Base-by-base conservation (phyloP, 2,329 filamentous ascomycete species). In the Ceratocystis cacaofunesta region DNA sequence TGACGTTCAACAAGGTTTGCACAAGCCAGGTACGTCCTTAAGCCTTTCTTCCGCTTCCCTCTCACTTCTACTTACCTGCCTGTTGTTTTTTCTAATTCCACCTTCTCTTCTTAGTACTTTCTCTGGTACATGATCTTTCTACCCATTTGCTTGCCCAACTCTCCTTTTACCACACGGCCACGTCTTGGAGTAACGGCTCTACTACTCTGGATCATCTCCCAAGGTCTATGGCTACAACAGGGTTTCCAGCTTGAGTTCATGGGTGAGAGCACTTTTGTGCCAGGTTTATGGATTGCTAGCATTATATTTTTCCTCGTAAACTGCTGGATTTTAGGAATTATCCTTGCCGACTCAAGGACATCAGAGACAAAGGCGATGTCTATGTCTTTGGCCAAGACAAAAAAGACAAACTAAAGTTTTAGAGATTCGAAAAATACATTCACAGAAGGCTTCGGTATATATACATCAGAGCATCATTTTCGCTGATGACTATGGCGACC, bases 1-100 rank as follows among this genome's bases (percentile, higher is more conserved):
- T 97, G 3, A 87, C 91, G 0, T 97, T 97, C 71, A 99, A 99
- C 78, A 99, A 99, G 78, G 94, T 99, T 68, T 97, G 92, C 80
- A 99, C 94, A 2, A 96, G 91, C 72, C 92, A 97, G 82, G 90
- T 94, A 82, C 69, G 81, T 72, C 15, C 28, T 50, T 5, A 8
- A 28, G n/a, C 10, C 36, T 28, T 19, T 65, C 44, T 19, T 22
- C 52, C 22, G 12, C 2, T 6, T 55, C 5, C 46, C 46, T 22
- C 8, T n/a, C 46, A 48, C 19, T 10, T 48, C 5, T 48, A 25
- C 19, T 25, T 28, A 10, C 28, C 12, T 55, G 50, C 3, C 2
- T 15, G 8, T 41, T 41, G 1, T 15, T 41, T 41, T 15, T 28
- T 62, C 57, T 52, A 55, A 62, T n/a, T 22, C 22, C 8, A 12